Percentiles rank a stretch among this genome's conserved stretches.
phyloP scores from a whole-genome alignment of 495 filamentous ascomycete genomes.

The Aspergillus leporis region DNA sequence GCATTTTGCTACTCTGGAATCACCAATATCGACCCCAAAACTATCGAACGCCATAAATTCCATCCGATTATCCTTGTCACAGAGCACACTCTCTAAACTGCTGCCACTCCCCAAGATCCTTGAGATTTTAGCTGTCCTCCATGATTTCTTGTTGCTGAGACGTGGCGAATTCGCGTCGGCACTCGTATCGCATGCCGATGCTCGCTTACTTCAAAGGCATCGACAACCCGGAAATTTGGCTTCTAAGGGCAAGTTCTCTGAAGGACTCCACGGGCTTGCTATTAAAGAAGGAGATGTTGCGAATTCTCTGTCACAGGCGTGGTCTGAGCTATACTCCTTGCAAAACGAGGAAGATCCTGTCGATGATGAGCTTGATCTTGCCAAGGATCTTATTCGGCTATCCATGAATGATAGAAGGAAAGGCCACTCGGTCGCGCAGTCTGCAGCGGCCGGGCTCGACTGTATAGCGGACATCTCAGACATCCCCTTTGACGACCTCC shows the following conservation, averaged over 20 bases:
- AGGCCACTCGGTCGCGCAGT: constrained; percentile 27
- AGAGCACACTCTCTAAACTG: constrained; percentile 76
- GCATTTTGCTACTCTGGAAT: constrained; percentile 66
- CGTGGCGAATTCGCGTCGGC: constrained; percentile 89
- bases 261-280: constrained; percentile 54
- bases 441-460: constrained; percentile 33
- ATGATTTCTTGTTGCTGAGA: constrained; percentile 84
- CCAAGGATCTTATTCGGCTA: constrained; percentile 73
- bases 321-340: constrained; percentile 72
- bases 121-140: constrained; percentile 72
- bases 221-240: constrained; percentile 26
- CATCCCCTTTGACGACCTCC: constrained; percentile 69
- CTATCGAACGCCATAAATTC: constrained; percentile 70
- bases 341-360: constrained; percentile 72
- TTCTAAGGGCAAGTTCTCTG: constrained; percentile 24
- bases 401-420: constrained; percentile 46
- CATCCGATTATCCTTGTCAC: constrained; percentile 78
- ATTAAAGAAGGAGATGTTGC: constrained; percentile 87
- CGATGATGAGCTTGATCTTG: constrained; percentile 76
- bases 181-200: constrained; percentile 80
- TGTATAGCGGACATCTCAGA: constrained; percentile 32
- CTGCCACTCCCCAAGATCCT: constrained; percentile 74
- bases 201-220: constrained; percentile 59
- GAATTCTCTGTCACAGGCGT: constrained; percentile 70
- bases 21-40: constrained; percentile 69